Conservation (phyloP, 2,329 filamentous ascomycete genomes). For the Neophaeococcomyces mojaviensis region DNA sequence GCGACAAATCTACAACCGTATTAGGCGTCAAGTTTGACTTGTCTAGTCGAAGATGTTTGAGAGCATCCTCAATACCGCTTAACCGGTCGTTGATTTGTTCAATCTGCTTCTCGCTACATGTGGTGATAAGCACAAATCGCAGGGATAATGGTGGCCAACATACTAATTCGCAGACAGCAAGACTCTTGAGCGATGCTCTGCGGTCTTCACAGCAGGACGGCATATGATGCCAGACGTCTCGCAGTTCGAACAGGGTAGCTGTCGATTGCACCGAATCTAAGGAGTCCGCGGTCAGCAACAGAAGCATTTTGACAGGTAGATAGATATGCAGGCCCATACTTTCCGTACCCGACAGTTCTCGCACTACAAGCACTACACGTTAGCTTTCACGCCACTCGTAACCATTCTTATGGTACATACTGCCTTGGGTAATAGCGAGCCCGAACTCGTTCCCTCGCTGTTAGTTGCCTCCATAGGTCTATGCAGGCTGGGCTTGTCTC, state of each 20-base stretch:
- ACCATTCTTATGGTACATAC: background rate
- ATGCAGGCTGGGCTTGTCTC: background rate
- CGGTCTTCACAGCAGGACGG: constrained; percentile 30
- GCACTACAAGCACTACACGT: constrained; percentile 8
- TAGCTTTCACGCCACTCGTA: background rate
- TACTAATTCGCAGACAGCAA: constrained; percentile 38
- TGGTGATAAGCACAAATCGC: too few species aligned
- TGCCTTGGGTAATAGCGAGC: constrained; percentile 5
- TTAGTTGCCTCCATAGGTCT: background rate
- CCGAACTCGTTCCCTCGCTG: background rate
- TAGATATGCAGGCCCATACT: constrained; percentile 5
- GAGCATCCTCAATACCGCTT: constrained; percentile 39
- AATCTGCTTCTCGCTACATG: background rate
- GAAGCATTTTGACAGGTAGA: background rate
- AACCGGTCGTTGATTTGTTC: constrained; percentile 44
- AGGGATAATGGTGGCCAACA: constrained; percentile 11
- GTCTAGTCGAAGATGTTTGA: constrained; percentile 22
- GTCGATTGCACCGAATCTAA: constrained; percentile 37
- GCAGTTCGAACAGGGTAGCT: constrained; percentile 36
- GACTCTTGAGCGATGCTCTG: constrained; percentile 33
- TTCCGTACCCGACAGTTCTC: constrained; percentile 17
- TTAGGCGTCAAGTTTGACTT: background rate
- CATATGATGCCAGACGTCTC: constrained; percentile 31
- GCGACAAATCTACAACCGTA: background rate
- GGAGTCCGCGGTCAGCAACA: background rate